Evolutionary conservation across 1,139 yeast genomes (phyloP).

Genomic region (Zhuliangozyma blackwelliae): DNA sequence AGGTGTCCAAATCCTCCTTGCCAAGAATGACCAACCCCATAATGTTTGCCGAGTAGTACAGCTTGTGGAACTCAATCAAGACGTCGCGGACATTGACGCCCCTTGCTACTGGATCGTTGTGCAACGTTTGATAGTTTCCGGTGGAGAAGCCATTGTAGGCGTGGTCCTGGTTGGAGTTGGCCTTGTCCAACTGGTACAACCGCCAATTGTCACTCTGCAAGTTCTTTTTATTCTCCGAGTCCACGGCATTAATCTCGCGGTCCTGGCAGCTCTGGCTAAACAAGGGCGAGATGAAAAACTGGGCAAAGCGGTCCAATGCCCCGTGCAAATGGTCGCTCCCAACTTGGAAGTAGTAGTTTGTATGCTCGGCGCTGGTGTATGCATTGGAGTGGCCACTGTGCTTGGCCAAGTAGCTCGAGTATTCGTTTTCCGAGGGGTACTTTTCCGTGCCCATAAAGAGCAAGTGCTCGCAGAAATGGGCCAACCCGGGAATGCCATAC

Average conservation of each 20-base stretch:
- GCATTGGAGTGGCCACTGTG: slow-evolving; percentile 72
- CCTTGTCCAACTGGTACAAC: slow-evolving; percentile 75
- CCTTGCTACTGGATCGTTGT: slow-evolving; percentile 45
- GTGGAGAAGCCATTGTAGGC: slow-evolving; percentile 76
- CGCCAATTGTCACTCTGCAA: slow-evolving; percentile 90
- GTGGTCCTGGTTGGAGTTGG: slow-evolving; percentile 65
- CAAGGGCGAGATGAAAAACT: slow-evolving; percentile 83
- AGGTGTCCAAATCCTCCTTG: slow-evolving; percentile 67
- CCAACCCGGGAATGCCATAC: slow-evolving; percentile 71
- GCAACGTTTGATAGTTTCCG: slow-evolving; percentile 62
- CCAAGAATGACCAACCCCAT: slow-evolving; percentile 89
- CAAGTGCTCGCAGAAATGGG: slow-evolving; percentile 95
- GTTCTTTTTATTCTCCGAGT: slow-evolving; percentile 92
- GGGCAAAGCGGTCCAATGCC: slow-evolving; percentile 88
- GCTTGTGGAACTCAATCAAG: slow-evolving; percentile 55
- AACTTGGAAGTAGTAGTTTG: slow-evolving; percentile 87
- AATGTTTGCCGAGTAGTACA: slow-evolving; percentile 67
- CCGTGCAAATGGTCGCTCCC: slow-evolving; percentile 74
- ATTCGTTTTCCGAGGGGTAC: slow-evolving; percentile 89
- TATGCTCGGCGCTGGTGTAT: slow-evolving; percentile 82
- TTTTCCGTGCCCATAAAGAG: slow-evolving; percentile 95
- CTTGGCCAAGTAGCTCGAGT: slow-evolving; percentile 68
- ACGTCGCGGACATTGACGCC: slow-evolving; percentile 63
- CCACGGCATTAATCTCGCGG: slow-evolving; percentile 91
- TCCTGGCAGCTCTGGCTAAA: slow-evolving; percentile 81